phyloP scores from a whole-genome alignment of 805 yeast species.

The Saccharomycopsis vini region DNA sequence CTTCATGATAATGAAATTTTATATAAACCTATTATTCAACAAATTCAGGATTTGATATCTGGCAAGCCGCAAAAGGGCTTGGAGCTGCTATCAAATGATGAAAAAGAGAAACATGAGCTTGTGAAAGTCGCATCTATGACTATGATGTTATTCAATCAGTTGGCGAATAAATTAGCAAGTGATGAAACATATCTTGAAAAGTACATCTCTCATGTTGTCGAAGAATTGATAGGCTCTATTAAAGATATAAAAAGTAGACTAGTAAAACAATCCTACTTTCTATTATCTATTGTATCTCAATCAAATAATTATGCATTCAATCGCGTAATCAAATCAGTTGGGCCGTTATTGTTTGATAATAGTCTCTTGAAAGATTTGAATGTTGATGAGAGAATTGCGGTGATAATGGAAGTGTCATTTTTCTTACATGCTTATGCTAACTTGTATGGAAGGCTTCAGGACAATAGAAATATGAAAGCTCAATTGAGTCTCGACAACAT shows the following conservation, averaged over 20 bases:
- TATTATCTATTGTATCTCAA: slow-evolving; percentile 48
- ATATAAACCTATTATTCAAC: slow-evolving; percentile 21
- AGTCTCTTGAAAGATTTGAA: slow-evolving; percentile 40
- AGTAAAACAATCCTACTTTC: slow-evolving; percentile 51
- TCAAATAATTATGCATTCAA: slow-evolving; percentile 40
- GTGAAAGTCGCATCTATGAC: slow-evolving; percentile 24
- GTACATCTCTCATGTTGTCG: slow-evolving; percentile 32
- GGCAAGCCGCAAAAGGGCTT: neutral
- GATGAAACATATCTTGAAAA: slow-evolving; percentile 28
- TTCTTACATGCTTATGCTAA: slow-evolving; percentile 41
- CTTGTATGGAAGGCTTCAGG: slow-evolving; percentile 29
- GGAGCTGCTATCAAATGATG: slow-evolving; percentile 9
- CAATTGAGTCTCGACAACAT: slow-evolving; percentile 24
- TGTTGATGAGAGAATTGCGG: slow-evolving; percentile 47
- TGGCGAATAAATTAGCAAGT: slow-evolving; percentile 32
- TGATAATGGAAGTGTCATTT: slow-evolving; percentile 52
- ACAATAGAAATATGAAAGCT: neutral
- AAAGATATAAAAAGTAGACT: slow-evolving; percentile 42
- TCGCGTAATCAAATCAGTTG: slow-evolving; percentile 30
- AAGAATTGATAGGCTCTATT: slow-evolving; percentile 47
- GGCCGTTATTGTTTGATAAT: neutral
- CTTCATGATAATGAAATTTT: slow-evolving; percentile 47
- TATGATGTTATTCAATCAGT: slow-evolving; percentile 34
- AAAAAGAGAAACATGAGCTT: slow-evolving; percentile 10
- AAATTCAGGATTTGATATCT: neutral